These are phyloP conservation scores for Diaporthe humulicola DNA, from an alignment of 2,329 filamentous ascomycete species.

Conservation along the genomic window DNA sequence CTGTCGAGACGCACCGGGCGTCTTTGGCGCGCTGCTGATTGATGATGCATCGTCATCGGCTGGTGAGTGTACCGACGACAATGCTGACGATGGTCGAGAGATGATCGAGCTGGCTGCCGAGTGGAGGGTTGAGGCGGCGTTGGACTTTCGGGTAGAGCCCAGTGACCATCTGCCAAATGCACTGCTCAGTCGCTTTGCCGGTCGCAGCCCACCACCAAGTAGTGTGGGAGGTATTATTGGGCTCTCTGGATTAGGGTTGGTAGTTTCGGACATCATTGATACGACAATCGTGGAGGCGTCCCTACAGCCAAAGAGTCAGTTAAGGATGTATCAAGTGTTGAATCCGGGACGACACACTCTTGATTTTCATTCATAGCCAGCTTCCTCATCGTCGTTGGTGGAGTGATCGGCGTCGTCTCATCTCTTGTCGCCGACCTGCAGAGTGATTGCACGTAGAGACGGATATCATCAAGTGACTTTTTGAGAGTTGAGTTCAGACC, in stretches of 20 bases:
- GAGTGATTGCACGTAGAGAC: conserved; percentile 33
- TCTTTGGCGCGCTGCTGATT: conserved; percentile 9
- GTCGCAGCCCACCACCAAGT: background rate
- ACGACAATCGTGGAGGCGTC: background rate
- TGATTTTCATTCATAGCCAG: background rate
- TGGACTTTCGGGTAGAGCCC: background rate
- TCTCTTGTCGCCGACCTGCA: conserved; percentile 17
- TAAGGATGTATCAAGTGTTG: fast-evolving
- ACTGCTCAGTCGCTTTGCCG: conserved; percentile 18
- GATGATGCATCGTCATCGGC: conserved; percentile 31
- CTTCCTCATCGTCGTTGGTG: background rate
- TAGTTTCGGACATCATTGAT: background rate
- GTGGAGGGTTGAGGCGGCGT: background rate
- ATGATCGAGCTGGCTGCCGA: conserved; percentile 17
- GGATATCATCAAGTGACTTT: conserved; percentile 28
- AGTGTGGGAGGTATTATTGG: background rate
- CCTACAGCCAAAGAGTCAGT: background rate
- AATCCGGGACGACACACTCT: background rate
- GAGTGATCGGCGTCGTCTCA: background rate
- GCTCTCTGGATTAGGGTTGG: background rate
- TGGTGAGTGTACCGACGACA: background rate
- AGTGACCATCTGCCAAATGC: conserved; percentile 26
- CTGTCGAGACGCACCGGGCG: conserved; percentile 12
- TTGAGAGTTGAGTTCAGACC: conserved; percentile 14
- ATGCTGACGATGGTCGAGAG: conserved; percentile 25